Base-by-base conservation (phyloP, 805 yeast species). In the Schizosaccharomyces pombe region DNA sequence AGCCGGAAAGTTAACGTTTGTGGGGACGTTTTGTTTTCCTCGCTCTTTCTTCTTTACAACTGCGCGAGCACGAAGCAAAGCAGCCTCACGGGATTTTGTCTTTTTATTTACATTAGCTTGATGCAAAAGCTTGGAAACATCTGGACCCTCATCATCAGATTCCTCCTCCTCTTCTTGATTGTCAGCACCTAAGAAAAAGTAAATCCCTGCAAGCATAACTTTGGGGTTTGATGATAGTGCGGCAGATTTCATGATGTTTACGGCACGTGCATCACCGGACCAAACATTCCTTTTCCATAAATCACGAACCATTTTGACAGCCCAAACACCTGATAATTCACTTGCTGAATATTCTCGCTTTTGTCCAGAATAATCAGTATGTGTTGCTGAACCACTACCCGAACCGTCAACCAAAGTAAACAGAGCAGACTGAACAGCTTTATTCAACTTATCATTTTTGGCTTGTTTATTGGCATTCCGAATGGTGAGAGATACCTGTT, bases 201-300 rank as follows among this genome's bases (percentile, higher is more conserved):
- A 73, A 31, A 85, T 91, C 57, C 95, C 98, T 2, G 96, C 82
- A 55, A 82, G 71, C 5, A 94, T 81, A 52, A 91, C 91, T 68
- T 91, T 91, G 14, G 73, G 71, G 62, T 91, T 94, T 14, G 81
- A 80, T 63, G 86, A 95, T 57, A 85, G 68, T 1, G 96, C 85
- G 1, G 97, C 96, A 61, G 85, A 91, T 1, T 94, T 81, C 97
- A 91, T 87, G 62, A 91, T 78, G 67, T 91, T 98, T n/a, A 91
- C 94, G 0, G 97, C 82, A 62, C 96, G 74, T 0, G 94, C 76
- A 65, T 91, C 99, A 66, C 86, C 96, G n/a, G 53, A 49, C 99
- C 99, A 91, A 56, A 91, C 83, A 63, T 94, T 94, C 64, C 97
- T 76, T 70, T 95, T 77, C 99, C 99, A 91, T 54, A 91, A 71